Evolutionary conservation across 495 filamentous ascomycete species (phyloP).

Genomic region (Lasiosphaeria ovina): DNA sequence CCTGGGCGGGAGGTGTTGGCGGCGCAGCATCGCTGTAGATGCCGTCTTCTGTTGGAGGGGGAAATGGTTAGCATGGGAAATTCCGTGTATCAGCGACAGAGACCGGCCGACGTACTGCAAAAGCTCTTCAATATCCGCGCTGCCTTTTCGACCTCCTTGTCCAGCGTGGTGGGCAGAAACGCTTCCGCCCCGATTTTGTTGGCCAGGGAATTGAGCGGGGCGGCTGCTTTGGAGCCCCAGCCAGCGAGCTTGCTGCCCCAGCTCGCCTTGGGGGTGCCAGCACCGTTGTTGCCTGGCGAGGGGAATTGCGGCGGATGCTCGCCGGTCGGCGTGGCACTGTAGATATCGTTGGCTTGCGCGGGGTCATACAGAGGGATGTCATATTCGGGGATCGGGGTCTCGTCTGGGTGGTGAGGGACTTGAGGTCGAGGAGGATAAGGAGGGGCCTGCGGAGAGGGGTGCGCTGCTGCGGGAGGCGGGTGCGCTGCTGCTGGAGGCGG

Average conservation of each 20-base stretch:
- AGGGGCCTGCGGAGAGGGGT: background rate
- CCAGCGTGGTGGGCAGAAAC: slow-evolving; percentile 74
- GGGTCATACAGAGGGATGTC: slow-evolving; percentile 29
- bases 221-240: slow-evolving; percentile 42
- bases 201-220: slow-evolving; percentile 65
- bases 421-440: slow-evolving; percentile 2
- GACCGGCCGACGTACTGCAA: slow-evolving; percentile 52
- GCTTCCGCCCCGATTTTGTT: slow-evolving; percentile 61
- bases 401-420: slow-evolving; percentile 24
- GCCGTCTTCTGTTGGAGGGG: slow-evolving; percentile 25
- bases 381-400: slow-evolving; percentile 31
- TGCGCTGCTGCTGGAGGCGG: slow-evolving; percentile 18
- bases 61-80: slow-evolving; percentile 1
- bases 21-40: slow-evolving; percentile 30
- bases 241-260: slow-evolving; percentile 28
- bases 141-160: slow-evolving; percentile 84
- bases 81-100: background rate
- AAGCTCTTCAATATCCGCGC: slow-evolving; percentile 78
- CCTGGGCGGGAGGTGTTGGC: slow-evolving; percentile 8
- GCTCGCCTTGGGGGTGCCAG: slow-evolving; percentile 17
- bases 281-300: slow-evolving; percentile 11
- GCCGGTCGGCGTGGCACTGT: slow-evolving; percentile 26
- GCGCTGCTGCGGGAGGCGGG: slow-evolving; percentile 16
- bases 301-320: slow-evolving; percentile 25
- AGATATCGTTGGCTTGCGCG: slow-evolving; percentile 27